Conservation (phyloP, 2,329 filamentous ascomycete species). For the Phyllachora maydis region DNA sequence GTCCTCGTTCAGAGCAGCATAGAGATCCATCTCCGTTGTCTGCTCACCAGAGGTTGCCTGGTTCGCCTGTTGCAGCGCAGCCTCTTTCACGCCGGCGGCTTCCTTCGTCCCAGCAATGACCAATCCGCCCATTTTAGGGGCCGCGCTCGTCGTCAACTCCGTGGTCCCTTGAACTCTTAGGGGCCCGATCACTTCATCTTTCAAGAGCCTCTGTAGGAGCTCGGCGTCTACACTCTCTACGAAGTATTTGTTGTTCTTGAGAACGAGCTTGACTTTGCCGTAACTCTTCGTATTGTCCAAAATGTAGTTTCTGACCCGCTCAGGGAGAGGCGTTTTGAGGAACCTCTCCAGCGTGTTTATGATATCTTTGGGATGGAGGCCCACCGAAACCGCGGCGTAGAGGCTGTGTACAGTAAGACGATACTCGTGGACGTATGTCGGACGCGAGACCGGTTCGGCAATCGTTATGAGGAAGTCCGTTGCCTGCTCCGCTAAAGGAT, state of each 20-base stretch:
- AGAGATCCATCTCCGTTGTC: constrained; percentile 44
- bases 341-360: constrained; percentile 74
- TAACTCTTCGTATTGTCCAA: constrained; percentile 67
- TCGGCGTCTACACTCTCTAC: constrained; percentile 79
- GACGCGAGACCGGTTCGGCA: constrained; percentile 77
- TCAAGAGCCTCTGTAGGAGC: constrained; percentile 70
- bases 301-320: constrained; percentile 64
- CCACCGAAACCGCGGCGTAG: constrained; percentile 88
- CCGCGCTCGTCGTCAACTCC: constrained; percentile 60
- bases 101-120: constrained; percentile 92
- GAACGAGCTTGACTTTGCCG: constrained; percentile 84
- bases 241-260: constrained; percentile 88
- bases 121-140: constrained; percentile 68
- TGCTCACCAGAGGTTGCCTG: too few relatives aligned
- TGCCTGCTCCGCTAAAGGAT: constrained; percentile 64
- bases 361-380: constrained; percentile 76
- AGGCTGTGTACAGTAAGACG: constrained; percentile 78
- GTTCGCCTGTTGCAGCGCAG: constrained; percentile 21
- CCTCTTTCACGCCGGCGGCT: constrained; percentile 71
- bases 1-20: constrained; percentile 52
- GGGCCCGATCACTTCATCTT: constrained; percentile 63
- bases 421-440: constrained; percentile 86
- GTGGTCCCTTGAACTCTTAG: constrained; percentile 52
- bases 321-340: constrained; percentile 71
- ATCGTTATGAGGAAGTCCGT: constrained; percentile 94